A percentile compares a stretch with the other conserved stretches of the same genome.
Evolutionary conservation across 2,329 filamentous ascomycete species (phyloP).

Genomic region (Neopestalotiopsis rosae): DNA sequence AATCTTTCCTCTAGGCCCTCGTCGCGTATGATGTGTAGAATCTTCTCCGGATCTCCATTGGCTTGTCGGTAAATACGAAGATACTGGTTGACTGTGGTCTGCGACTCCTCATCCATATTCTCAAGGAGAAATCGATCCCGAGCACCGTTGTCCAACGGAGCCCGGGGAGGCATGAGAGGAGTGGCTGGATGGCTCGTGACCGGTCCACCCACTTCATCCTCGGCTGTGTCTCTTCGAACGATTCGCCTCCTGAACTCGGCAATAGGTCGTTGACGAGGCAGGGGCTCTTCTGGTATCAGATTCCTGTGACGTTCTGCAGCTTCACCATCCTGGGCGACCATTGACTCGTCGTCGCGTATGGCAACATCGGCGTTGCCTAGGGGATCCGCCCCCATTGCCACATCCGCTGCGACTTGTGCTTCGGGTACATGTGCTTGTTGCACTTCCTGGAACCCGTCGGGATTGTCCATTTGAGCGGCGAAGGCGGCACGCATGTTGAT

Average conservation of each 20-base stretch:
- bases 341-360: constrained; percentile 19
- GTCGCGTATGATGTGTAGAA: constrained; percentile 65
- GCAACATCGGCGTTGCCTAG: constrained; percentile 7
- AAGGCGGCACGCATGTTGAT: constrained; percentile 79
- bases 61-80: constrained; percentile 64
- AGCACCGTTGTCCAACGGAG: neutral
- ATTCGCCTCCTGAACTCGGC: constrained; percentile 32
- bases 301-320: neutral
- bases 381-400: constrained; percentile 17
- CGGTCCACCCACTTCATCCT: neutral
- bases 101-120: constrained; percentile 20
- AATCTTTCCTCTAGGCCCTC: constrained; percentile 65
- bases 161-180: neutral
- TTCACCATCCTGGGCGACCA: constrained; percentile 7
- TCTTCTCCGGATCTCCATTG: constrained; percentile 62
- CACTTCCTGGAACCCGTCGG: constrained; percentile 10
- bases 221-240: constrained; percentile 29
- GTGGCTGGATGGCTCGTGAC: neutral
- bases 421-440: neutral
- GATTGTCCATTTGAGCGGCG: constrained; percentile 51
- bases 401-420: constrained; percentile 18
- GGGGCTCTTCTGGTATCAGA: neutral
- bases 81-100: constrained; percentile 47
- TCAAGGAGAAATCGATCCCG: neutral
- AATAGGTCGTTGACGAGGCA: constrained; percentile 29